Conservation (phyloP, 2,329 filamentous ascomycete genomes). For the Ramularia collo-cygni region DNA sequence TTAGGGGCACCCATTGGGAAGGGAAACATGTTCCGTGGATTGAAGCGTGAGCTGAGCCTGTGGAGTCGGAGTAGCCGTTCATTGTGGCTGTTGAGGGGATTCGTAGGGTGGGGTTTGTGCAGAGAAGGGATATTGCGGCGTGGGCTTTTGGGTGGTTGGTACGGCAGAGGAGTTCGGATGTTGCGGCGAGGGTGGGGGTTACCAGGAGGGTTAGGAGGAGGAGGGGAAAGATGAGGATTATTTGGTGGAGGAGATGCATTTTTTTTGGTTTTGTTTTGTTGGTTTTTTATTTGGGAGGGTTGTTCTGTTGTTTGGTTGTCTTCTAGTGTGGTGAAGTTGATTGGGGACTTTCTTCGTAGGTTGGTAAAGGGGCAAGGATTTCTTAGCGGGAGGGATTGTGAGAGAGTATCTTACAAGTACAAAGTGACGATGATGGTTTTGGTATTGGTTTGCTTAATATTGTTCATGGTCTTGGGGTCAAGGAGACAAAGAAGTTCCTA, state of each 20-base stretch:
- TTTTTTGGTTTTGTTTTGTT: not conserved
- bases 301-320: no score
- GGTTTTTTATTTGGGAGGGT: not conserved
- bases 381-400: no score
- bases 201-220: constrained; percentile 2
- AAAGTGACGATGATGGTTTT: no score
- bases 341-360: no score
- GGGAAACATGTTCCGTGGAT: not conserved
- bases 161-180: not conserved
- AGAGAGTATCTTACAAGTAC: no score
- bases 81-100: not conserved
- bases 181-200: not conserved
- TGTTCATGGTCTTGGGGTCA: no score
- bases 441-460: no score
- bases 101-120: not conserved
- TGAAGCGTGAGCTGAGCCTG: not conserved
- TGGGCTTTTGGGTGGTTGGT: not conserved
- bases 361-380: not conserved
- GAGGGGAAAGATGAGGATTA: constrained; percentile 1
- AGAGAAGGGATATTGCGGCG: constrained; percentile 3
- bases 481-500: no score
- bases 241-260: constrained; percentile 2
- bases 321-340: no score
- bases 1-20: not conserved
- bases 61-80: not conserved